phyloP scores from a whole-genome alignment of 148 eudicot genomes.

The Camellia lanceoleosa region DNA sequence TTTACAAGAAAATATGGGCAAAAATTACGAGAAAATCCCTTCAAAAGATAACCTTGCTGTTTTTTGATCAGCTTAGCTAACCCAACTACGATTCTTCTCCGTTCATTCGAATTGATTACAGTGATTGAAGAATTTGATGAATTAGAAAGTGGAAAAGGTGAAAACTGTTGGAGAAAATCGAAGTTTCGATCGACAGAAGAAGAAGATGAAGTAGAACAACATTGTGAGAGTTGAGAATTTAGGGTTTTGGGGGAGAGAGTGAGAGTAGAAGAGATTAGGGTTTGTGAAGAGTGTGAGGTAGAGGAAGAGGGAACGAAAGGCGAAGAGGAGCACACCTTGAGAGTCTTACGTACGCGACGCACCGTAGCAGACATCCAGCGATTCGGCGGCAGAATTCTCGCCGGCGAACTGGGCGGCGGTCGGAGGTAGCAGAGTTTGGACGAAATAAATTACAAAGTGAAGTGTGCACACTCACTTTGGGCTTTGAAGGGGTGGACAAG shows the following conservation, averaged over 20 bases:
- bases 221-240: conserved; percentile 14
- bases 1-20: conserved; percentile 61
- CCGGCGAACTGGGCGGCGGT: conserved; percentile 19
- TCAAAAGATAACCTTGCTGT: conserved; percentile 30
- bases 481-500: too few relatives aligned
- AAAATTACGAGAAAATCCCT: conserved; percentile 47
- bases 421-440: background rate
- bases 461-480: too few relatives aligned
- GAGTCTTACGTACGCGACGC: conserved; percentile 28
- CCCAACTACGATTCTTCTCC: conserved; percentile 50
- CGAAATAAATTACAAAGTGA: too few relatives aligned
- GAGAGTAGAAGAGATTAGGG: conserved; percentile 19
- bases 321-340: conserved; percentile 42
- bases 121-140: conserved; percentile 15
- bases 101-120: conserved; percentile 57
- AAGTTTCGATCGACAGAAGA: conserved; percentile 11
- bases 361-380: conserved; percentile 49
- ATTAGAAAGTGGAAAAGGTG: conserved; percentile 30
- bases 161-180: conserved; percentile 54
- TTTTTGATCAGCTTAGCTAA: conserved; percentile 50
- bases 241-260: conserved; percentile 18
- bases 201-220: conserved; percentile 4
- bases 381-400: conserved; percentile 6
- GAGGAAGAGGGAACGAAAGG: conserved; percentile 18
- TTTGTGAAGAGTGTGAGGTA: conserved; percentile 13